Percentiles rank a stretch among this genome's conserved stretches.
phyloP scores from a whole-genome alignment of 2,329 filamentous ascomycete genomes.

The Fonsecaea pedrosoi region DNA sequence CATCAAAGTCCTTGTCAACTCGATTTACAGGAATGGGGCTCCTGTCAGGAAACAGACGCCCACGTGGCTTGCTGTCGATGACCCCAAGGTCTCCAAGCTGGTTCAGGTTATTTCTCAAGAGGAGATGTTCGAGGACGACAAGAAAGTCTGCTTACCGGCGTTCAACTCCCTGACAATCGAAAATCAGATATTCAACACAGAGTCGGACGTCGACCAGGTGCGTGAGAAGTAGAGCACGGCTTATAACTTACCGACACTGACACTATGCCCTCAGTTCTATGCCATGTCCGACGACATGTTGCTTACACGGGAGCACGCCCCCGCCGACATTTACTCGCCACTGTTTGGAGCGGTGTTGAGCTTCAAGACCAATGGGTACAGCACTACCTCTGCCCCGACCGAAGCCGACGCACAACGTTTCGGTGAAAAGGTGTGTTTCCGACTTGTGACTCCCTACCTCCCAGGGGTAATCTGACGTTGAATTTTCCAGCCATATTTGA shows the following conservation, averaged over 20 bases:
- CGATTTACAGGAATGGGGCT: slow-evolving; percentile 20
- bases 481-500: slow-evolving; percentile 26
- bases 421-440: slow-evolving; percentile 26
- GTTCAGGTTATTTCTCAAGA: slow-evolving; percentile 34
- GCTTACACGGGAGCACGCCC: slow-evolving; percentile 27
- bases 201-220: slow-evolving; percentile 31
- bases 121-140: slow-evolving; percentile 33
- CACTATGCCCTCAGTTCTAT: slow-evolving; percentile 17
- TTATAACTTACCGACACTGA: slow-evolving; percentile 11
- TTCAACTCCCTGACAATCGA: slow-evolving; percentile 37
- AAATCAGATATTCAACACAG: slow-evolving; percentile 36
- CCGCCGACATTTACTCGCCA: slow-evolving; percentile 33
- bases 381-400: slow-evolving; percentile 28
- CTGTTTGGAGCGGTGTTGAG: slow-evolving; percentile 35
- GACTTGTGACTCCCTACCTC: background rate
- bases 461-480: background rate
- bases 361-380: slow-evolving; percentile 36
- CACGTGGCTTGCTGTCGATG: slow-evolving; percentile 28
- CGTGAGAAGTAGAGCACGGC: background rate
- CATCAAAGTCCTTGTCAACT: slow-evolving; percentile 36
- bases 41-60: slow-evolving; percentile 28
- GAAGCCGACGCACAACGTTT: slow-evolving; percentile 32
- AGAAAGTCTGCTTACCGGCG: slow-evolving; percentile 32
- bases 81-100: slow-evolving; percentile 20
- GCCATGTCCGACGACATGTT: slow-evolving; percentile 38